Conservation (phyloP, 2,329 filamentous ascomycete species). For the Claviceps humidiphila region DNA sequence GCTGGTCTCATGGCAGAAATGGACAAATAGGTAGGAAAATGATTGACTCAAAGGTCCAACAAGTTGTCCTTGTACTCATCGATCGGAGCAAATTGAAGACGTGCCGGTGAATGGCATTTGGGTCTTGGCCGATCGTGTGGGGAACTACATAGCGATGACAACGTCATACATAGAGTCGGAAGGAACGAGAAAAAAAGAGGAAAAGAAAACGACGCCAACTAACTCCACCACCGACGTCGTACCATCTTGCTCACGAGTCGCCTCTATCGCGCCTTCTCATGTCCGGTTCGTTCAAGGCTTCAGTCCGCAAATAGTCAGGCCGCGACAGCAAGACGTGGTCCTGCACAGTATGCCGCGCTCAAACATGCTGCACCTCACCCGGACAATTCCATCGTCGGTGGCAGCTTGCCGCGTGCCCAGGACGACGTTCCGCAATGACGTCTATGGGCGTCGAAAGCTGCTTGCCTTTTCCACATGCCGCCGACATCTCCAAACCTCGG, state of each 20-base stretch:
- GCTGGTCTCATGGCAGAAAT: no score
- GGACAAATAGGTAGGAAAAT: no score
- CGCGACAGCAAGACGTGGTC: slow-evolving; percentile 3
- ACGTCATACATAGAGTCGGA: background rate
- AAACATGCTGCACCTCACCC: slow-evolving; percentile 14
- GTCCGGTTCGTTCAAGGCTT: background rate
- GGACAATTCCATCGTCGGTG: slow-evolving; percentile 6
- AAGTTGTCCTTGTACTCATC: background rate
- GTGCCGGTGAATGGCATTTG: background rate
- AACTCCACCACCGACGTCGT: background rate
- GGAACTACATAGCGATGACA: background rate
- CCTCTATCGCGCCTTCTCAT: background rate
- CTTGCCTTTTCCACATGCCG: slow-evolving; percentile 1
- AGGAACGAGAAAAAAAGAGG: background rate
- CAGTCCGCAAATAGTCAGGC: background rate
- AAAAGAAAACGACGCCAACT: background rate
- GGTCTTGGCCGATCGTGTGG: background rate
- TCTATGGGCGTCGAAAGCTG: background rate
- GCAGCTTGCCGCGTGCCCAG: slow-evolving; percentile 8
- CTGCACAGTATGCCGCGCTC: slow-evolving; percentile 16
- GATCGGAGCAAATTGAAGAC: background rate
- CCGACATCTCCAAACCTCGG: slow-evolving; percentile 19
- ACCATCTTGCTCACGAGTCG: background rate
- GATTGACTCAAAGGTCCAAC: no score
- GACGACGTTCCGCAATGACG: slow-evolving; percentile 3